Evolutionary conservation across 2,329 filamentous ascomycete genomes (phyloP), one percentile per base, ranked within the genome.

Genomic region (Curvularia hawaiiensis): DNA sequence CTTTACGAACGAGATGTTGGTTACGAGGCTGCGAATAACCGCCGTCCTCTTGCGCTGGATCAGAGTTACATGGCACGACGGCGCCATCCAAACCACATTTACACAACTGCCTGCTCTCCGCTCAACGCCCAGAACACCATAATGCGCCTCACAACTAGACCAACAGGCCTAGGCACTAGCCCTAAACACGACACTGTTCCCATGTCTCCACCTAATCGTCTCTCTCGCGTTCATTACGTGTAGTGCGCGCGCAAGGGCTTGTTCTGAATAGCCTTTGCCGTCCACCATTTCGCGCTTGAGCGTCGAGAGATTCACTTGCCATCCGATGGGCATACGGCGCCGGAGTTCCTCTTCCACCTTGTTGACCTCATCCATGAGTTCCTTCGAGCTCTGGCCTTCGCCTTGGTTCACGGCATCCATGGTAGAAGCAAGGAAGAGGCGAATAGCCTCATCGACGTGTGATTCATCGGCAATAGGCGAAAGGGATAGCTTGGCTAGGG

Each of bases 341-440:
- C 91, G 89, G 50, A 99, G 81, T 80, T 98, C 95, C 16, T 92
- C 87, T 78, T 98, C 95, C 5, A 98, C 86, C 67, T 91, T 92
- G 64, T 84, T 83, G 6, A 91, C 90, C 75, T 98, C 95, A 50
- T 97, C 92, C 77, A 96, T 94, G 54, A 98, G 81, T 78, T 98
- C 94, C 61, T 91, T 89, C 71, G 88, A 92, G 38, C 91, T 91
- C 33, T 78, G 76, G 62, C 89, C 90, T 65, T 90, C 89, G 59
- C 93, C 94, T 70, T 96, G 92, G 58, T 91, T 94, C 55, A 98
- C 92, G 8, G 95, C 95, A 72, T 99, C 94, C 95, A 99, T 98
- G 56, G 95, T 99, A 3, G 89, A 93, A 64, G 93, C 95, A 30
- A 99, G 82, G 88, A 99, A 99, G 16, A 99, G 85, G 0, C 95